Evolutionary conservation across 208 protist genomes (phyloP).

Genomic region (Trypanosoma platydactyli): DNA sequence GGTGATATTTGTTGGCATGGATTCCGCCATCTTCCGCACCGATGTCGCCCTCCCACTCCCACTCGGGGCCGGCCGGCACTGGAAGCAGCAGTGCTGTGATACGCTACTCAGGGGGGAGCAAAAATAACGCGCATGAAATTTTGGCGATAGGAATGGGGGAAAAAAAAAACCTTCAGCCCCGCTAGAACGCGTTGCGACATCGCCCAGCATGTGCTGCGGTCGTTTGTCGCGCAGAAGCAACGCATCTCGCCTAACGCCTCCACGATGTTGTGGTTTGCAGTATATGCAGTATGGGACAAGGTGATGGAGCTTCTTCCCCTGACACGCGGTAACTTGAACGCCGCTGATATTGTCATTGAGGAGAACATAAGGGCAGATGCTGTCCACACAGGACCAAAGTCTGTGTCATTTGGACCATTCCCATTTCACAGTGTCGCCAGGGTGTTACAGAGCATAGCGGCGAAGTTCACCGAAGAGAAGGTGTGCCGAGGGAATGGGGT

Average conservation of each 20-base stretch:
- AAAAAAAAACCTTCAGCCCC: conserved; percentile 10
- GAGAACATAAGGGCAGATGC: conserved; percentile 11
- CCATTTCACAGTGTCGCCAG: conserved; percentile 24
- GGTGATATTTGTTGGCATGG: conserved; percentile 52
- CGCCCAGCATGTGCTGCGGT: conserved; percentile 32
- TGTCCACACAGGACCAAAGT: not conserved
- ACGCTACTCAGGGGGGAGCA: not conserved
- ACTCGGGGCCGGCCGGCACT: not conserved
- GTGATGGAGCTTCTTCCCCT: conserved; percentile 31
- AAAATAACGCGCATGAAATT: not conserved
- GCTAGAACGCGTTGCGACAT: conserved; percentile 40
- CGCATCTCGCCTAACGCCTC: conserved; percentile 25
- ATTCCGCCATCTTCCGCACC: conserved; percentile 29
- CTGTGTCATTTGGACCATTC: conserved; percentile 11
- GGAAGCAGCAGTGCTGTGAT: not conserved
- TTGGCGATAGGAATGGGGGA: not conserved
- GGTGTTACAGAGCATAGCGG: conserved; percentile 16
- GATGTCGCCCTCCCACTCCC: conserved; percentile 41
- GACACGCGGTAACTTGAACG: conserved; percentile 2
- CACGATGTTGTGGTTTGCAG: conserved; percentile 28
- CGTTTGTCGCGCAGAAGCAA: conserved; percentile 47
- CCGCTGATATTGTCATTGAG: conserved; percentile 17
- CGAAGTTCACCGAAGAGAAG: not conserved
- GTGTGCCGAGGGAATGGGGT: not conserved
- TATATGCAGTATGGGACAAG: conserved; percentile 40